Base-by-base conservation (phyloP, 257 asterid genomes). In the Salvia miltiorrhiza region DNA sequence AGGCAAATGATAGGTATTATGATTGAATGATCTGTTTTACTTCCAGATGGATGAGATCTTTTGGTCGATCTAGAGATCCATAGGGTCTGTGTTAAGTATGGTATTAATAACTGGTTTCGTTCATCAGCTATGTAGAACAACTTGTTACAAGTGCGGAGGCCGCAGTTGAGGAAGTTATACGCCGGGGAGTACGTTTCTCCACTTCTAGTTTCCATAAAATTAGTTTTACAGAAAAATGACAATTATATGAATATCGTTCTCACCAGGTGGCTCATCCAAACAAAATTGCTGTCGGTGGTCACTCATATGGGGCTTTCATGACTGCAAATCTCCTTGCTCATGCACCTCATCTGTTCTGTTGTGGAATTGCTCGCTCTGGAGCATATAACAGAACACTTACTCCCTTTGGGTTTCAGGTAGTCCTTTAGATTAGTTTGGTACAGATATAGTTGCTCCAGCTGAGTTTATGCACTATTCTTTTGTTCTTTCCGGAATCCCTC, bases 381-480 rank as follows among this genome's bases (percentile, higher is more conserved):
- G 99, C 99, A 69, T 94, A 94, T 73, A 94, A 91, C 80, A 77
- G 97, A 85, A 94, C 99, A 6, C 97, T 94, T 59, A 94, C 99
- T 48, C 99, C 99, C n/a, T 94, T 94, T 74, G 97, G 99, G 52
- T 94, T 94, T 86, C 99, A 93, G 97, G 99, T 88, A 82, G 60
- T 72, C 58, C 61, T 47, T 69, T 16, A 55, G 43, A 58, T 61
- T 67, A 23, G 52, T 14, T 32, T 48, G 63, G 61, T 64, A 44
- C 28, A 47, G 68, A 16, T 30, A 8, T 19, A 16, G 47, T 54
- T 52, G 32, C 37, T 33, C 13, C 52, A 7, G 26, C 32, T 62
- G 4, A 28, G 40, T 33, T 44, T 58, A 43, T 65, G 56, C 14
- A 23, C 39, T 40, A 13, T 66, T 23, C 17, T 9, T 63, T 28